Conservation (phyloP, 352 stramenopile species). For the Ophiocytium majus region DNA sequence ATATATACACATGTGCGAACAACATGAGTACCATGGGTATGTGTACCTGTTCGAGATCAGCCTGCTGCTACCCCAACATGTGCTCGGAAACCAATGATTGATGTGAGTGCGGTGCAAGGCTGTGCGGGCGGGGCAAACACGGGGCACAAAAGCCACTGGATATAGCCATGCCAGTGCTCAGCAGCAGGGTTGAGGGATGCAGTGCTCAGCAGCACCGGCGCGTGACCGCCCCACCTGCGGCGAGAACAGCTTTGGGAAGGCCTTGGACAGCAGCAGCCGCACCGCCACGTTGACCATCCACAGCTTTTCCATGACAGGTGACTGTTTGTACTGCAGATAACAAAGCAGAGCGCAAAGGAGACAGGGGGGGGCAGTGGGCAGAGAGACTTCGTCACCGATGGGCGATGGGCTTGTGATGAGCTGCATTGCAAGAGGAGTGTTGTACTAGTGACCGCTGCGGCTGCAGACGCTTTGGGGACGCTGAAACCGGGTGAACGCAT, state of each 20-base stretch:
- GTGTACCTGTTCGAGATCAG: not conserved
- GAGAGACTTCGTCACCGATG: no score
- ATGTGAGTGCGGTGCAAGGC: not conserved
- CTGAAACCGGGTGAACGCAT: no score
- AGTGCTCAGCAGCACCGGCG: not conserved
- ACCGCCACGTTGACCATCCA: conserved; percentile 36
- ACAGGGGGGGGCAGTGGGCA: no score
- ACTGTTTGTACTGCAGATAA: conserved; percentile 52
- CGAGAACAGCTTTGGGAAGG: conserved; percentile 37
- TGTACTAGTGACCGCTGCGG: no score
- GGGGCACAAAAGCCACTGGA: not conserved
- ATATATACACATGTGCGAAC: not conserved
- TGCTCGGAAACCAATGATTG: not conserved
- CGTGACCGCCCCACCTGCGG: conserved; percentile 23
- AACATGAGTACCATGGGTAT: not conserved
- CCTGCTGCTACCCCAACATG: not conserved
- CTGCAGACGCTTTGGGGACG: no score
- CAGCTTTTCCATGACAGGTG: conserved; percentile 19
- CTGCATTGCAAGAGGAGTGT: no score
- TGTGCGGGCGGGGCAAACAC: not conserved
- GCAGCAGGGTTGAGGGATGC: not conserved
- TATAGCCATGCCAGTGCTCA: not conserved
- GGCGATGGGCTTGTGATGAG: no score
- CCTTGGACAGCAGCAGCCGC: conserved; percentile 34
- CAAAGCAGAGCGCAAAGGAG: no score